Conservation (phyloP, 805 yeast genomes). For the Grigorovia yakushimaensis region DNA sequence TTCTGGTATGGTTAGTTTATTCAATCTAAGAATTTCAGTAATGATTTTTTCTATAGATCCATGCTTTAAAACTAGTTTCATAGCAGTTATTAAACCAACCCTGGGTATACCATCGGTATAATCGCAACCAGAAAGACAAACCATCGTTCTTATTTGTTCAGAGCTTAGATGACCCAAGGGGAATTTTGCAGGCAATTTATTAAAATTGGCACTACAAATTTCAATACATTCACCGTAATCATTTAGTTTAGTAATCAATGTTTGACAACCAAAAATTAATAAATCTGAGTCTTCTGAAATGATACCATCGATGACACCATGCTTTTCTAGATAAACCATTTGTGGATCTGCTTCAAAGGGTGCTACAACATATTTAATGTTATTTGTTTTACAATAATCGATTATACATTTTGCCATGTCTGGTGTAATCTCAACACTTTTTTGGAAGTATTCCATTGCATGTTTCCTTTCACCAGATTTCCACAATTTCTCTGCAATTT, state of each 20-base stretch:
- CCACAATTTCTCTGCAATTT: slow-evolving; percentile 43
- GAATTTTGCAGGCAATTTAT: slow-evolving; percentile 33
- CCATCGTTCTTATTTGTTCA: slow-evolving; percentile 61
- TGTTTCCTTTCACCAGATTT: slow-evolving; percentile 43
- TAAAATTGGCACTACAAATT: slow-evolving; percentile 48
- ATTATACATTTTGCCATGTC: slow-evolving; percentile 84
- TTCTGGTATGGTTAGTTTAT: slow-evolving; percentile 45
- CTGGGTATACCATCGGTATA: slow-evolving; percentile 80
- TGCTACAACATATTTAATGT: slow-evolving; percentile 74
- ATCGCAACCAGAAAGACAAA: slow-evolving; percentile 93
- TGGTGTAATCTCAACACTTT: slow-evolving; percentile 80
- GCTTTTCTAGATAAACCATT: slow-evolving; percentile 76
- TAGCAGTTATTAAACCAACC: slow-evolving; percentile 73
- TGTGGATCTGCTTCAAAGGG: slow-evolving; percentile 99
- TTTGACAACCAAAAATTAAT: slow-evolving; percentile 73
- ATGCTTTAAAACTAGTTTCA: slow-evolving; percentile 44
- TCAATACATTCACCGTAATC: slow-evolving; percentile 63
- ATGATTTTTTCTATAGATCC: slow-evolving; percentile 47
- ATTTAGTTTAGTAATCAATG: slow-evolving; percentile 71
- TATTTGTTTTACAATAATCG: slow-evolving; percentile 48
- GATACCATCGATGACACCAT: slow-evolving; percentile 71
- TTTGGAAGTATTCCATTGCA: slow-evolving; percentile 63
- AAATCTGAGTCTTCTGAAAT: slow-evolving; percentile 92
- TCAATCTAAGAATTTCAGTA: slow-evolving; percentile 48
- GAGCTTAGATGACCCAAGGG: slow-evolving; percentile 42